Conservation (phyloP, 2,329 filamentous ascomycete genomes). For the Escovopsis weberi region DNA sequence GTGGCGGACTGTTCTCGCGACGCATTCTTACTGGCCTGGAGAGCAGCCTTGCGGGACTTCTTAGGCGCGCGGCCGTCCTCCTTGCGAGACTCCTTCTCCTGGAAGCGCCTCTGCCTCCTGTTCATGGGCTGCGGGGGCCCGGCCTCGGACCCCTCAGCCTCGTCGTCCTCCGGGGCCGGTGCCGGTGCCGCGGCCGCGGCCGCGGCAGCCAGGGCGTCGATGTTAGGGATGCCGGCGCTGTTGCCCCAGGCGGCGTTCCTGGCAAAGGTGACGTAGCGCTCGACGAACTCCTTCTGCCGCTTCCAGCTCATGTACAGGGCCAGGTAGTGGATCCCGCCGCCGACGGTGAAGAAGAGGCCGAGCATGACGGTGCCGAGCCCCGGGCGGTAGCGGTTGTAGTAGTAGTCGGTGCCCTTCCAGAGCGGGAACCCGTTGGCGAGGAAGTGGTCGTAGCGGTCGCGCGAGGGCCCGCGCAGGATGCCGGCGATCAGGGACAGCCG, state of each 20-base stretch:
- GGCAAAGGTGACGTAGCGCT: conserved; percentile 82
- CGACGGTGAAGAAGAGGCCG: conserved; percentile 68
- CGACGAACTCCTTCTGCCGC: conserved; percentile 80
- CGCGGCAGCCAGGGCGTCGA: conserved; percentile 33
- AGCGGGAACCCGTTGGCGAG: conserved; percentile 81
- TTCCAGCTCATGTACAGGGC: conserved; percentile 77
- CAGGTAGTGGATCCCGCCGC: conserved; percentile 77
- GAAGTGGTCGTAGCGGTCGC: conserved; percentile 92
- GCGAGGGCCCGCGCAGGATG: conserved; percentile 65
- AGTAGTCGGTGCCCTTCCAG: conserved; percentile 97
- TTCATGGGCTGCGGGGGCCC: conserved; percentile 50
- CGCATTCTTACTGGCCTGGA: conserved; percentile 6
- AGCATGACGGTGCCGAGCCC: conserved; percentile 73
- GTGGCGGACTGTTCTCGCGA: conserved; percentile 32
- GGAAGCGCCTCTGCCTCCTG: conserved; percentile 72
- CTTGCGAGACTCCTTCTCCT: conserved; percentile 71
- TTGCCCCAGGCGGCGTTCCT: conserved; percentile 83
- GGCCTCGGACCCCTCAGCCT: conserved; percentile 32
- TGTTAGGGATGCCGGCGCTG: conserved; percentile 55
- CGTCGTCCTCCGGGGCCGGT: conserved; percentile 28
- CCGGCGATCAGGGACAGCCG: conserved; percentile 73
- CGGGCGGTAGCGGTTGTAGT: conserved; percentile 87
- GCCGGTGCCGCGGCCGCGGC: conserved; percentile 16
- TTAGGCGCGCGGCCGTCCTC: conserved; percentile 44
- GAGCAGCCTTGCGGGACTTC: conserved; percentile 26